Evolutionary conservation across 2,329 filamentous ascomycete genomes (phyloP).

Genomic region (Blastomyces silverae): DNA sequence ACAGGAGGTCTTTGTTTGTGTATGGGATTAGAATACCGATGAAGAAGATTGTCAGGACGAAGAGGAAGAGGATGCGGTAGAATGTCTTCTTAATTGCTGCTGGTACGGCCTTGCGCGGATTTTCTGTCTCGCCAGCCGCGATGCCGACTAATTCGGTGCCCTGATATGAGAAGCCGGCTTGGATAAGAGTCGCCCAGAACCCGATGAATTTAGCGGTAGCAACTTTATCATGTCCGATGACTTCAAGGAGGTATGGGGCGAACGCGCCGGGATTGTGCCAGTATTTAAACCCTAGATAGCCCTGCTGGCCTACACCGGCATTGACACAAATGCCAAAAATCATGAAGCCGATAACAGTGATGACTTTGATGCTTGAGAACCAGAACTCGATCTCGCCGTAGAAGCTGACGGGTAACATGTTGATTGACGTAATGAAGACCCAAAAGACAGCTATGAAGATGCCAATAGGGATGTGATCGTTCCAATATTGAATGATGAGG

Average conservation of each 20-base stretch:
- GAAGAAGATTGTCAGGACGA: conserved; percentile 49
- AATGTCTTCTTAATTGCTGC: conserved; percentile 67
- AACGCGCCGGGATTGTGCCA: conserved; percentile 58
- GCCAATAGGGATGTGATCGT: conserved; percentile 54
- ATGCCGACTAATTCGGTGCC: conserved; percentile 71
- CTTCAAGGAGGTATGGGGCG: conserved; percentile 54
- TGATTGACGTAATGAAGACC: conserved; percentile 60
- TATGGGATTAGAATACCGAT: conserved; percentile 65
- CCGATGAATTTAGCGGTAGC: conserved; percentile 57
- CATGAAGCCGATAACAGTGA: conserved; percentile 67
- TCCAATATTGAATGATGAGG: conserved; percentile 71
- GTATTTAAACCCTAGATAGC: conserved; percentile 67
- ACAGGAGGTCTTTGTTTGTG: conserved; percentile 49
- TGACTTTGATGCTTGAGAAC: conserved; percentile 68
- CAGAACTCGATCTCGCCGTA: conserved; percentile 76
- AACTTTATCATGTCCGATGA: conserved; percentile 36
- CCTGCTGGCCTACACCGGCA: conserved; percentile 60
- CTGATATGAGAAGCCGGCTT: conserved; percentile 39
- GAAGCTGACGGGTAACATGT: conserved; percentile 63
- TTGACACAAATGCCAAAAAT: conserved; percentile 71
- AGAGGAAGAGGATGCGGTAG: conserved; percentile 63
- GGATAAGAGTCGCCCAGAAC: conserved; percentile 48
- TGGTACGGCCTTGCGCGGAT: conserved; percentile 66
- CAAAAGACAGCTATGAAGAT: conserved; percentile 71
- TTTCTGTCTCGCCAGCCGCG: conserved; percentile 67